These are phyloP conservation scores for Glycyrrhiza uralensis DNA, from an alignment of 306 rosid species.

Conservation along the genomic window DNA sequence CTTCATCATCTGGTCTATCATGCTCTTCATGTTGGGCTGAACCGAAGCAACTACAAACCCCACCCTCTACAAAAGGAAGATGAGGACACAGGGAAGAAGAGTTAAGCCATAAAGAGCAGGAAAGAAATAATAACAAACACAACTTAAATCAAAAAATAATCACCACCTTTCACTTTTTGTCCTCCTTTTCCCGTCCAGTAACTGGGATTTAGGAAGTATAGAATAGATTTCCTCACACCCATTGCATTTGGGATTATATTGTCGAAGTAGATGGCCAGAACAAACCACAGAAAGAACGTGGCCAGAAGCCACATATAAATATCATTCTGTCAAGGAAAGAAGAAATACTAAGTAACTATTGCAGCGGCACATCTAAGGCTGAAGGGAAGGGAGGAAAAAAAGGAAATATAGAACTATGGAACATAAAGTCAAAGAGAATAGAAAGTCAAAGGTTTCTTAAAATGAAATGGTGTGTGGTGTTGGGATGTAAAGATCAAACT, in stretches of 20 bases:
- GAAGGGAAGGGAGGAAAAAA: background rate
- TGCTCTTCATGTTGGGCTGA: constrained; percentile 48
- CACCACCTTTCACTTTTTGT: constrained; percentile 65
- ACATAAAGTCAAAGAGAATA: background rate
- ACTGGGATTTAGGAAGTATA: constrained; percentile 67
- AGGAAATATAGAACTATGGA: constrained; percentile 9
- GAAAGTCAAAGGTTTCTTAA: constrained; percentile 10
- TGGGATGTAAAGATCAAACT: constrained; percentile 19
- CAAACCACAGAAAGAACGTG: constrained; percentile 73
- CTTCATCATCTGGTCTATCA: constrained; percentile 68
- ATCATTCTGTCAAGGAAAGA: constrained; percentile 56
- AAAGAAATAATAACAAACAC: constrained; percentile 15
- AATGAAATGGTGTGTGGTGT: background rate
- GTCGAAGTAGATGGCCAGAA: constrained; percentile 84
- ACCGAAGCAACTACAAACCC: constrained; percentile 63
- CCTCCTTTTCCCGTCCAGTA: constrained; percentile 82
- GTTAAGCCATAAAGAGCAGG: constrained; percentile 12
- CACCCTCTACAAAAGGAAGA: constrained; percentile 57
- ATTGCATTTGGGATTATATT: constrained; percentile 81
- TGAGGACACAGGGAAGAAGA: background rate
- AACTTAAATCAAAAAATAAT: background rate
- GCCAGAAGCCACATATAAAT: constrained; percentile 63
- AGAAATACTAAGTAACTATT: constrained; percentile 6
- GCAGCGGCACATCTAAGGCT: background rate
- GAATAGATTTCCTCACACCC: constrained; percentile 75